A percentile compares a stretch with the other conserved stretches of the same genome.
These are phyloP conservation scores for Globisporangium nagaii DNA, from an alignment of 352 stramenopile genomes.

Conservation along the genomic window DNA sequence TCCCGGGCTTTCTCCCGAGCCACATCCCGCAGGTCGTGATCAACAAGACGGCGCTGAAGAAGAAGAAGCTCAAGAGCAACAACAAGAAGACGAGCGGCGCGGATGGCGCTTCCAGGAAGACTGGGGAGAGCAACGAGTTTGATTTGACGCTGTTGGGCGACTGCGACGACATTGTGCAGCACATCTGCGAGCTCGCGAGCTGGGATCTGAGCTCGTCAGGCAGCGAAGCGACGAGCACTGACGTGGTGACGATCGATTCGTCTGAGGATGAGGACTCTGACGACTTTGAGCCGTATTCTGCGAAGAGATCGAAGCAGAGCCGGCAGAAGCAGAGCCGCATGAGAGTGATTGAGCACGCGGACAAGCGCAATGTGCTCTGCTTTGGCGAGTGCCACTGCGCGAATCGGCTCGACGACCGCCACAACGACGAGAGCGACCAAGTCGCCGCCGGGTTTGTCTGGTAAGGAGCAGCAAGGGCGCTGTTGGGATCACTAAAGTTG, in stretches of 20 bases:
- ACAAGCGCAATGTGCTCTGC: constrained; percentile 24
- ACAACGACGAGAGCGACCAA: constrained; percentile 7
- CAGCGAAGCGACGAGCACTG: not conserved
- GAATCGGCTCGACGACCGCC: constrained; percentile 9
- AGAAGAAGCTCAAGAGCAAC: constrained; percentile 50
- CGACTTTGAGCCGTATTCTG: not conserved
- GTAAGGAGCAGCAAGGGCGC: too few species aligned
- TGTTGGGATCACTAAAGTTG: too few species aligned
- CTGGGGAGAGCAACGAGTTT: constrained; percentile 27
- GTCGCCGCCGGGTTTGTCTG: constrained; percentile 11
- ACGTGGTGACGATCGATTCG: constrained; percentile 1
- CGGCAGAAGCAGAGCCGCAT: constrained; percentile 1
- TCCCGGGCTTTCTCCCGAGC: constrained; percentile 75
- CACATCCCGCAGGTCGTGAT: constrained; percentile 87
- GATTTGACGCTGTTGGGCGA: constrained; percentile 78
- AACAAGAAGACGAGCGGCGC: constrained; percentile 29
- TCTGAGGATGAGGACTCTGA: not conserved
- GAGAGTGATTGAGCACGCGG: constrained; percentile 21
- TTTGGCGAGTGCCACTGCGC: constrained; percentile 27
- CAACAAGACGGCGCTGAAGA: constrained; percentile 85
- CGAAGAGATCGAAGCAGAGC: not conserved
- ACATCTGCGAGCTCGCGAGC: constrained; percentile 50
- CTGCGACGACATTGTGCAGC: constrained; percentile 70
- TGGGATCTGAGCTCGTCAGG: constrained; percentile 29
- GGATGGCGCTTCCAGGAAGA: constrained; percentile 23